phyloP scores from a whole-genome alignment of 1,139 yeast species.

The Wickerhamiella infanticola region DNA sequence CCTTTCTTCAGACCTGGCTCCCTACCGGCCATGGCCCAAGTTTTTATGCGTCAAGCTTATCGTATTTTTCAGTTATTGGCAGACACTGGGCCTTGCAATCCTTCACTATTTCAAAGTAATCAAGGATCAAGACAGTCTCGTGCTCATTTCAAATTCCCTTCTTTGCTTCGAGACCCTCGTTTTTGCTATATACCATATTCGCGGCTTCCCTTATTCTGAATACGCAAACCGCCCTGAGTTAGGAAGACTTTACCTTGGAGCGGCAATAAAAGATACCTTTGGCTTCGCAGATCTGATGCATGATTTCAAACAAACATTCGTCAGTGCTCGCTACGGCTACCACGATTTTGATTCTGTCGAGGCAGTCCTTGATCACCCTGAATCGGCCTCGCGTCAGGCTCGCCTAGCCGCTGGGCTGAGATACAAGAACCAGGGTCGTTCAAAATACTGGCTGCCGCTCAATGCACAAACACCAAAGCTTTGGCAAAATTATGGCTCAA shows the following conservation, averaged over 20 bases:
- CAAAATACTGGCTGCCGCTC: constrained; percentile 68
- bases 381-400: constrained; percentile 47
- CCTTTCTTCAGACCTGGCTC: constrained; percentile 55
- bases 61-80: constrained; percentile 96
- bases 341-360: constrained; percentile 72
- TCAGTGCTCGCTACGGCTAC: constrained; percentile 68
- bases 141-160: constrained; percentile 58
- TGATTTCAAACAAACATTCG: constrained; percentile 63
- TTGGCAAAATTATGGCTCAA: neutral
- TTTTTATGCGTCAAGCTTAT: constrained; percentile 84
- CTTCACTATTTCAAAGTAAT: constrained; percentile 42
- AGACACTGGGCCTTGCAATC: constrained; percentile 56
- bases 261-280: constrained; percentile 62
- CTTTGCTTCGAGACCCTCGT: constrained; percentile 73
- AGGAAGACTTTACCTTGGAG: constrained; percentile 42
- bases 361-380: constrained; percentile 53
- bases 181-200: constrained; percentile 79
- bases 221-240: constrained; percentile 49
- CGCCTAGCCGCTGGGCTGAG: constrained; percentile 74
- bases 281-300: constrained; percentile 59
- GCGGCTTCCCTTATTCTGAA: constrained; percentile 65
- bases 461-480: neutral
- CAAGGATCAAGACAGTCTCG: constrained; percentile 13
- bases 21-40: constrained; percentile 81
- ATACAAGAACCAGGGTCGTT: constrained; percentile 61